Conservation (phyloP, 495 filamentous ascomycete species). For the Talaromyces wortmannii region DNA sequence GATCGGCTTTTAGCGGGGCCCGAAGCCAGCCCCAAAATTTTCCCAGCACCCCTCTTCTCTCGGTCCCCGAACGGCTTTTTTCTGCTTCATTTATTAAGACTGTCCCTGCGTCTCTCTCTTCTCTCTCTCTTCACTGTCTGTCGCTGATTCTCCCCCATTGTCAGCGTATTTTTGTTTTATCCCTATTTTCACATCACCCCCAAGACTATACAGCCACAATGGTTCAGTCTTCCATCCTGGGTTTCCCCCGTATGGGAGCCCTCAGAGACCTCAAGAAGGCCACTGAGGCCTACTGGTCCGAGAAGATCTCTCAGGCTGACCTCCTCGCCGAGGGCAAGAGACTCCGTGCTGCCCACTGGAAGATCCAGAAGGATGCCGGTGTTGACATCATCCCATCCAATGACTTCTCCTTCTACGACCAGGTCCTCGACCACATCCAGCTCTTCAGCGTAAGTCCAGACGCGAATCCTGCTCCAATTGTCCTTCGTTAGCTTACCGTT, state of each 20-base stretch:
- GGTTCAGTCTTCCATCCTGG: conserved; percentile 49
- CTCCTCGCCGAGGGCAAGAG: conserved; percentile 92
- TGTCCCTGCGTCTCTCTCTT: not conserved
- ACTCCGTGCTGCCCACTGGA: conserved; percentile 94
- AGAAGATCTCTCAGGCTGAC: conserved; percentile 81
- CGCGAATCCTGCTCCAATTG: not conserved
- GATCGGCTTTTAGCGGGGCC: not conserved
- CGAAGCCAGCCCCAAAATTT: not conserved
- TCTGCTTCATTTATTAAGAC: not conserved
- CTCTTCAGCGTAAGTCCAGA: conserved; percentile 75
- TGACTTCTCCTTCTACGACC: conserved; percentile 98
- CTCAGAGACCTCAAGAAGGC: conserved; percentile 99
- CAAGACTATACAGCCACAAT: conserved; percentile 15
- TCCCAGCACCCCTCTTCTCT: not conserved
- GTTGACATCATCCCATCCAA: conserved; percentile 97
- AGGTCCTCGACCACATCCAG: conserved; percentile 97
- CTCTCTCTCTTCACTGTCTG: not conserved
- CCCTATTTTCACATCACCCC: not conserved
- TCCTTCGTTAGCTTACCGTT: not conserved
- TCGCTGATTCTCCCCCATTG: not conserved
- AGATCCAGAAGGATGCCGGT: conserved; percentile 96
- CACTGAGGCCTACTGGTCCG: conserved; percentile 94
- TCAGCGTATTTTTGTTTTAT: not conserved
- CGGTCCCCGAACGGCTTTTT: not conserved
- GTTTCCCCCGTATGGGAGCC: conserved; percentile 91